Evolutionary conservation across 208 protist genomes (phyloP).

Genomic region (Vickermania ingenoplastis): DNA sequence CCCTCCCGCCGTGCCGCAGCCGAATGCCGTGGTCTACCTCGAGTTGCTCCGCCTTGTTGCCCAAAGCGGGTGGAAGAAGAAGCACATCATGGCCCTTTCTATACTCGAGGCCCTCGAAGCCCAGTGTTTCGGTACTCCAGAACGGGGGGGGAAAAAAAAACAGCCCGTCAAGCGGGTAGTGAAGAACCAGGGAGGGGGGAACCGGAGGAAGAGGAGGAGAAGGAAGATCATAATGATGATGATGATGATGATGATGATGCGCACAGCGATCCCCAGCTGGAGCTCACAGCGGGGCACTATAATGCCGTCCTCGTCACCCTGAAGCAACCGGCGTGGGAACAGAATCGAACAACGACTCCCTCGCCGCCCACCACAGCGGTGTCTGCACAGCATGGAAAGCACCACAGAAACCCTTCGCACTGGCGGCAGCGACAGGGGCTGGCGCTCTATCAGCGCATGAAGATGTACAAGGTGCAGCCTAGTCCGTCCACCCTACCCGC

Average conservation of each 20-base stretch:
- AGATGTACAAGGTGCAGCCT: conserved; percentile 54
- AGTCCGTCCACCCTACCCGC: conserved; percentile 71
- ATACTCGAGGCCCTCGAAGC: background rate
- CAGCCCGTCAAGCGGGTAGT: no score
- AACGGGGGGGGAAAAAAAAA: no score
- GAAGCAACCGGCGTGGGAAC: no score
- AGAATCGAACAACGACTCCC: no score
- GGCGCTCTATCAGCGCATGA: conserved; percentile 63
- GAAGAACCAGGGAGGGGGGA: conserved; percentile 42
- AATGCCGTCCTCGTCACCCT: conserved; percentile 72
- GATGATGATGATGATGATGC: no score
- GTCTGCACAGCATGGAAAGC: background rate
- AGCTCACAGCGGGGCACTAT: conserved; percentile 76
- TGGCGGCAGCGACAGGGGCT: conserved; percentile 46
- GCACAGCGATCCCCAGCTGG: no score
- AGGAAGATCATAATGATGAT: no score
- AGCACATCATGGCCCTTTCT: background rate
- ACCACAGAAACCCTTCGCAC: background rate
- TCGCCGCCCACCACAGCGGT: no score
- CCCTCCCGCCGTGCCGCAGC: conserved; percentile 5
- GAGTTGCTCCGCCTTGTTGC: conserved; percentile 46
- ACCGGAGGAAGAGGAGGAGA: conserved; percentile 41
- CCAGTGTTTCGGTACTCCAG: no score
- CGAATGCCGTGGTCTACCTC: conserved; percentile 72
- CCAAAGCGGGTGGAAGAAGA: conserved; percentile 22